phyloP scores from a whole-genome alignment of 2,329 filamentous ascomycete genomes.

The Aspergillus aculeatus region DNA sequence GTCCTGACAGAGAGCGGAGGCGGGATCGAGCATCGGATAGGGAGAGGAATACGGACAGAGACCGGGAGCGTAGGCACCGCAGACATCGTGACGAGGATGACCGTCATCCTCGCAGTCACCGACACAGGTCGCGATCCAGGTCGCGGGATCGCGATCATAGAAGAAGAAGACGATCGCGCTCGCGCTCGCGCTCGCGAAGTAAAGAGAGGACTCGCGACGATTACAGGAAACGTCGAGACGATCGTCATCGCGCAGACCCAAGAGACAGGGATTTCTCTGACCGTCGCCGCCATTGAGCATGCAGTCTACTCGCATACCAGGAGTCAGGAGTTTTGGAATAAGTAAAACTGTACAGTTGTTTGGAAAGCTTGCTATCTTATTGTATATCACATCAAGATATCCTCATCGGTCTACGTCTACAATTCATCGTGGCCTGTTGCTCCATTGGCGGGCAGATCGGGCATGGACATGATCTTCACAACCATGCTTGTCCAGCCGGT shows the following conservation, averaged over 20 bases:
- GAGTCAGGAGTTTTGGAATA: conserved; percentile 17
- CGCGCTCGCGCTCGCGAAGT: conserved; percentile 33
- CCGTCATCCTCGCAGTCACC: conserved; percentile 33
- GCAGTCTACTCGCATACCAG: conserved; percentile 3
- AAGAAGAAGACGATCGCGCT: conserved; percentile 30
- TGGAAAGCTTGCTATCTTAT: conserved; percentile 7
- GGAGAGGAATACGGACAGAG: conserved; percentile 26
- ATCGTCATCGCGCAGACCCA: conserved; percentile 26
- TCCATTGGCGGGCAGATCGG: conserved; percentile 55
- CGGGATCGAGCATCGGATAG: conserved; percentile 29
- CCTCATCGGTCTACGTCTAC: conserved; percentile 28
- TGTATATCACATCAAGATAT: conserved; percentile 13
- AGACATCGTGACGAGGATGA: conserved; percentile 32
- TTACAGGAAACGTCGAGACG: conserved; percentile 25
- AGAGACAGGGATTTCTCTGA: conserved; percentile 27
- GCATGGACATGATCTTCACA: conserved; percentile 96
- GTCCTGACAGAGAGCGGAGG: conserved; percentile 31
- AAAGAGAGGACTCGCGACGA: conserved; percentile 28
- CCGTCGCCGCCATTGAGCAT: conserved; percentile 16
- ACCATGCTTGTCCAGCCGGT: conserved; percentile 99
- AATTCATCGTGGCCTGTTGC: conserved; percentile 50
- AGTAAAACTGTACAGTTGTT: conserved; percentile 14
- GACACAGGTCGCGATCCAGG: conserved; percentile 32
- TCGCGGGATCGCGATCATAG: conserved; percentile 26
- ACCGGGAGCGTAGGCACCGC: conserved; percentile 50